Conservation (phyloP, 2,329 filamentous ascomycete genomes). For the Cryphonectria radicalis region DNA sequence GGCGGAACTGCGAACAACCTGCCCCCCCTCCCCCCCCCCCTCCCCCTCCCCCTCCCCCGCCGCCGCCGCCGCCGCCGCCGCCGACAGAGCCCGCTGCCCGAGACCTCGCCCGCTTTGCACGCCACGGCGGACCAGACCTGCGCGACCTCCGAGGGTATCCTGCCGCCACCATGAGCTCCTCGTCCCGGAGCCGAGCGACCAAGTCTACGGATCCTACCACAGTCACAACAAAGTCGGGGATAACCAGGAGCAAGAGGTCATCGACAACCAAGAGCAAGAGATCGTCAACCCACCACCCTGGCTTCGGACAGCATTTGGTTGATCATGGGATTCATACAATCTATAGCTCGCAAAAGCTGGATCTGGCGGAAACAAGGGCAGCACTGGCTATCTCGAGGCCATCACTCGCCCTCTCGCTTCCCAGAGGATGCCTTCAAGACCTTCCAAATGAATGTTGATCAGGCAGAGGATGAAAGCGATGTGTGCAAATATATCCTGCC, state of each 20-base stretch:
- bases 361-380: conserved; percentile 21
- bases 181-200: conserved; percentile 26
- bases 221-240: conserved; percentile 20
- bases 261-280: conserved; percentile 32
- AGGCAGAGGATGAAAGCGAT: too few species aligned
- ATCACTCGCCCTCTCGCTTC: conserved; percentile 44
- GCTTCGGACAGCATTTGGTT: conserved; percentile 44
- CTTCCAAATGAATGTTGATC: conserved; percentile 31
- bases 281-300: conserved; percentile 38
- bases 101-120: conserved; percentile 32
- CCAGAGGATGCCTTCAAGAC: conserved; percentile 36
- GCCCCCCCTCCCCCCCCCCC: neutral
- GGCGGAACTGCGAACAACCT: neutral
- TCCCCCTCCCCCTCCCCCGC: too few species aligned
- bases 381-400: conserved; percentile 1
- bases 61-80: neutral
- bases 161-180: conserved; percentile 27
- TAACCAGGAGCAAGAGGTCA: conserved; percentile 32
- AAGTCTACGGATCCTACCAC: too few species aligned
- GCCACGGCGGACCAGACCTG: conserved; percentile 35
- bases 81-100: neutral
- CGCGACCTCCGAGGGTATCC: conserved; percentile 32
- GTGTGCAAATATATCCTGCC: conserved; percentile 32
- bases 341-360: conserved; percentile 37
- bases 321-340: conserved; percentile 39